A percentile compares a stretch with the other conserved stretches of the same genome.
Evolutionary conservation across 176 grass and related monocot genomes (phyloP).

Genomic region (Oryza longistaminata): DNA sequence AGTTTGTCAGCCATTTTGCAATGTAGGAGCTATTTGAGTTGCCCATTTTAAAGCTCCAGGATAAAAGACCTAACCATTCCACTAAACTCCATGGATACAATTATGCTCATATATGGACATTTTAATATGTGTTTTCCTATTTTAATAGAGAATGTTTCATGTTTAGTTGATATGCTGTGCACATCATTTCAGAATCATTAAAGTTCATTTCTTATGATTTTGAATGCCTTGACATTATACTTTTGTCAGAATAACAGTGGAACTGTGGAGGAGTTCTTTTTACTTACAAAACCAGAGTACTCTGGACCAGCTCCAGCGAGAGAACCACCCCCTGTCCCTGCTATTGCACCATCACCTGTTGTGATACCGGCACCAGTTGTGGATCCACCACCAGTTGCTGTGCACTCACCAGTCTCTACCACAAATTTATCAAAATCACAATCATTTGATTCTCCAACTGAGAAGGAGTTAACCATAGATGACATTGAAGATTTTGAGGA

Average conservation of each 20-base stretch:
- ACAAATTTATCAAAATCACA: conserved; percentile 60
- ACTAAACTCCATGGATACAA: not conserved
- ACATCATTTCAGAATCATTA: not conserved
- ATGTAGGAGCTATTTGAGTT: conserved; percentile 9
- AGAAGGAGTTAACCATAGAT: conserved; percentile 91
- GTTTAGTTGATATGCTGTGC: not conserved
- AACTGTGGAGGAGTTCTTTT: conserved; percentile 79
- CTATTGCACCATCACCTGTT: conserved; percentile 46
- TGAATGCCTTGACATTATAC: conserved; percentile 30
- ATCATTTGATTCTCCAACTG: conserved; percentile 61
- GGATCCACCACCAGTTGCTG: conserved; percentile 49
- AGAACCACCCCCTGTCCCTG: conserved; percentile 74
- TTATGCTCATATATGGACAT: not conserved
- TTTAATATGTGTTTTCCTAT: conserved; percentile 2
- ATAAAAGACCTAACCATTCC: conserved; percentile 1
- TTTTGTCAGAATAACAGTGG: conserved; percentile 72
- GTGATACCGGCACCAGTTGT: conserved; percentile 47
- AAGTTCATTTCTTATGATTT: not conserved
- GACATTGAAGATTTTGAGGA: conserved; percentile 99
- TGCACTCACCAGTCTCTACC: conserved; percentile 48
- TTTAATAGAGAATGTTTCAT: not conserved
- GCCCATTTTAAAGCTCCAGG: not conserved
- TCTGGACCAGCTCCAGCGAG: conserved; percentile 80
- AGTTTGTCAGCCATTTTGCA: not conserved
- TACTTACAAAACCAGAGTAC: conserved; percentile 82